Conservation (phyloP, 2,329 filamentous ascomycete genomes). For the Fusarium liriodendri region DNA sequence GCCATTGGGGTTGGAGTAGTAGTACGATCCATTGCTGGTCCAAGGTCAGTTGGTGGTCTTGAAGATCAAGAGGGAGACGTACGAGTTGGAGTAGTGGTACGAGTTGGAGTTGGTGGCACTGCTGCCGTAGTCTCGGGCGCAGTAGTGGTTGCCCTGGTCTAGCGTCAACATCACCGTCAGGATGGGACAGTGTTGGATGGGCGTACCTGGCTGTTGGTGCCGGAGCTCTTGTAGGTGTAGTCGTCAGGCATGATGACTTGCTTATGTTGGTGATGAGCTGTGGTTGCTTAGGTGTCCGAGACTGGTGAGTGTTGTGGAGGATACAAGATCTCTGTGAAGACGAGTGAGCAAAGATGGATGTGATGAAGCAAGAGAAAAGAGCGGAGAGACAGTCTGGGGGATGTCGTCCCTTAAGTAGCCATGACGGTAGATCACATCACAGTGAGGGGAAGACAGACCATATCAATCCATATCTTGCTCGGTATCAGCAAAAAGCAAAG, state of each 20-base stretch:
- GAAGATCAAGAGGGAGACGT: conserved; percentile 34
- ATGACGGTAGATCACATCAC: background rate
- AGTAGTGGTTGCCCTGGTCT: conserved; percentile 74
- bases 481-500: background rate
- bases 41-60: background rate
- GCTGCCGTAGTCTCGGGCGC: conserved; percentile 71
- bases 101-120: conserved; percentile 66
- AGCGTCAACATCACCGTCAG: background rate
- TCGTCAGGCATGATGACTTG: conserved; percentile 29
- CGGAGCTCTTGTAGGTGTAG: conserved; percentile 61
- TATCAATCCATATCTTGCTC: background rate
- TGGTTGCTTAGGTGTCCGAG: background rate
- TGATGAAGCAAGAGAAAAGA: background rate
- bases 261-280: background rate
- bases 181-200: background rate
- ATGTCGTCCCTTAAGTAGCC: background rate
- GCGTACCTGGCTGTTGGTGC: conserved; percentile 72
- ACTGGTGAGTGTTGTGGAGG: background rate
- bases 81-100: conserved; percentile 77
- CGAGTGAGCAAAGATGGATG: background rate
- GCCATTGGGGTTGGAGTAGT: conserved; percentile 77
- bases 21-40: conserved; percentile 73
- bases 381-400: background rate
- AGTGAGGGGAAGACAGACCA: background rate
- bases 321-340: background rate